Evolutionary conservation across 768 basidiomycete species (phyloP), one percentile per base, ranked within the genome.

Genomic region (Grammothele lineata): DNA sequence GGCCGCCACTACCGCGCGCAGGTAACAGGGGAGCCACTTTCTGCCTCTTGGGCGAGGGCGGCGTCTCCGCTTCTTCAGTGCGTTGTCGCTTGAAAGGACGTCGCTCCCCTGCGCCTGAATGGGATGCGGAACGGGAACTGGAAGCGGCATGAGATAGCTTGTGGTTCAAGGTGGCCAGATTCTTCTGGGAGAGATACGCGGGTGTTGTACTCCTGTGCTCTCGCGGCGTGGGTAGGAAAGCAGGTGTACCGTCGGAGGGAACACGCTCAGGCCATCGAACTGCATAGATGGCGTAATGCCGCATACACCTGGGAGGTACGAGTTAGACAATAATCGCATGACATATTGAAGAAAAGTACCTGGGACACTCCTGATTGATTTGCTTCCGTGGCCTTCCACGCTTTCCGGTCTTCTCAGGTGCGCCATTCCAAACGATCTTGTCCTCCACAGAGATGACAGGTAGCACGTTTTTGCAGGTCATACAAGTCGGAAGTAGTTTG

Each of bases 391-490:
- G 60, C 34, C 63, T 58, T 33, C 65, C 62, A 7, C 63, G 70
- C 63, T 81, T 82, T 58, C 77, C 81, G 62, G 76, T 82, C 62
- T 70, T 77, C 40, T 70, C 70, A 25, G 76, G 68, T 56, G 81
- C 79, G 34, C 83, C 68, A 18, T 86, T 87, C 84, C 85, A 88
- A 27, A 88, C 83, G 19, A 88, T 77, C 62, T 82, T 72, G 34
- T 76, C 77, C 64, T 87, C 84, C 22, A 88, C 81, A 40, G 82
- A 77, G 55, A 89, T 89, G 48, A 90, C 75, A 3, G 87, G 87
- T 55, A 90, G 62, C 42, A 88, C 69, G 59, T 81, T 87, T 43
- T 66, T 69, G 64, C 87, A 89, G 21, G 83, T 89, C 59, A 72
- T 66, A 53, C 87, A 90, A n/a, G 67, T 78, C 39, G 87, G 87